Evolutionary conservation across 805 yeast genomes (phyloP).

Genomic region (Zygosaccharomyces rouxii): DNA sequence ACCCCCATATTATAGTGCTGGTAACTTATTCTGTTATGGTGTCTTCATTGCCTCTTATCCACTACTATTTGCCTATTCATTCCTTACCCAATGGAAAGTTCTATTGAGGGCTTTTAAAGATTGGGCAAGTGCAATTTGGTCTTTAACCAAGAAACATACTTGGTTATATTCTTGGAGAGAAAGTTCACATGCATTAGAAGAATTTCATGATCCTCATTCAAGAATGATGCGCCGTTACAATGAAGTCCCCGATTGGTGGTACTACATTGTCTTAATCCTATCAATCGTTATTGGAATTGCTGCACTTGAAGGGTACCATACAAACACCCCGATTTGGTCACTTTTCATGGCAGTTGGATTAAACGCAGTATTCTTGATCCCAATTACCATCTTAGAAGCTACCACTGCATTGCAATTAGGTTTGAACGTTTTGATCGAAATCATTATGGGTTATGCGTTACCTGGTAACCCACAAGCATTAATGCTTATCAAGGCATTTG

Average conservation of each 20-base stretch:
- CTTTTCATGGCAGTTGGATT: constrained; percentile 50
- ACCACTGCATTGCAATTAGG: constrained; percentile 54
- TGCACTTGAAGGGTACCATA: constrained; percentile 39
- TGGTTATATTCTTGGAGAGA: constrained; percentile 32
- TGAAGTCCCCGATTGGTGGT: constrained; percentile 69
- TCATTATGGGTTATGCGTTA: constrained; percentile 52
- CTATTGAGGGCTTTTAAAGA: constrained; percentile 39
- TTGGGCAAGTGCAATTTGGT: constrained; percentile 13
- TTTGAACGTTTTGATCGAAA: constrained; percentile 50
- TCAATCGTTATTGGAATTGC: constrained; percentile 38
- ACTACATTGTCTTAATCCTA: constrained; percentile 42
- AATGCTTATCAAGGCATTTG: constrained; percentile 48
- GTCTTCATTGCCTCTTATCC: constrained; percentile 55
- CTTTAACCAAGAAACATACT: constrained; percentile 12
- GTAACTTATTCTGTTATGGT: constrained; percentile 55
- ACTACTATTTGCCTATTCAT: constrained; percentile 47
- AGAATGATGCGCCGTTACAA: constrained; percentile 52
- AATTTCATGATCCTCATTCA: constrained; percentile 50
- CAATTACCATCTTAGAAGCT: constrained; percentile 64
- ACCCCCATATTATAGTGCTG: constrained; percentile 64
- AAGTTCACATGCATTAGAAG: constrained; percentile 27
- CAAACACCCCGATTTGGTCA: constrained; percentile 58
- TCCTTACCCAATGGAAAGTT: constrained; percentile 41
- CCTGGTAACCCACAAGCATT: constrained; percentile 54
- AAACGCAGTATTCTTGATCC: constrained; percentile 48